A percentile compares a stretch with the other conserved stretches of the same genome.
phyloP scores from a whole-genome alignment of 2,329 filamentous ascomycete species.

The Trichoderma breve region DNA sequence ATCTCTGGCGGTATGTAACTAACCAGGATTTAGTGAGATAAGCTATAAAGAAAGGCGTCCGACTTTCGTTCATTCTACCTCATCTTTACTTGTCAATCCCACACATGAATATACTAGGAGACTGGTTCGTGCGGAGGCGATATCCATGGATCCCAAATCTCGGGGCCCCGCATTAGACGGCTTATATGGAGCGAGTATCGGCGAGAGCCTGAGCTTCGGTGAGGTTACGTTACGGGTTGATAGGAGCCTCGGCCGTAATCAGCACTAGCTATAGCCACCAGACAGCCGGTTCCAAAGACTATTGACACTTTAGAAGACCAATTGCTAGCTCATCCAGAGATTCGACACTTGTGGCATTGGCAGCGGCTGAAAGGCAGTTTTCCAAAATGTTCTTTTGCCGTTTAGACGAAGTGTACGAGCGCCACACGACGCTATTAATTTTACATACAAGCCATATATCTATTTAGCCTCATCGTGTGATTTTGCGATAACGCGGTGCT shows the following conservation, averaged over 20 bases:
- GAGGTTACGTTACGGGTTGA: background rate
- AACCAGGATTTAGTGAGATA: background rate
- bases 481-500: background rate
- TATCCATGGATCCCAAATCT: background rate
- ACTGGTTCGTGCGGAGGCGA: background rate
- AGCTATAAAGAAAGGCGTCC: background rate
- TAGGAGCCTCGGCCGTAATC: background rate
- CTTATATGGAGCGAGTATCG: background rate
- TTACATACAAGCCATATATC: background rate
- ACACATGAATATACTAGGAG: background rate
- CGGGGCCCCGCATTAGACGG: background rate
- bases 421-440: background rate
- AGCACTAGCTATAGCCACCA: background rate
- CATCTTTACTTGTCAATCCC: background rate
- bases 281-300: background rate
- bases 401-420: background rate
- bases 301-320: background rate
- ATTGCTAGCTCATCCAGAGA: background rate
- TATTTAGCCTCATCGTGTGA: slow-evolving; percentile 7
- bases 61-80: background rate
- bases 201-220: background rate
- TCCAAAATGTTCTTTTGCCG: background rate
- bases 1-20: background rate
- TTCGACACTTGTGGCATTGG: background rate
- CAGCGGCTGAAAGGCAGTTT: slow-evolving; percentile 10